phyloP scores from a whole-genome alignment of 345 rosid species.

The Eucalyptus pauciflora region DNA sequence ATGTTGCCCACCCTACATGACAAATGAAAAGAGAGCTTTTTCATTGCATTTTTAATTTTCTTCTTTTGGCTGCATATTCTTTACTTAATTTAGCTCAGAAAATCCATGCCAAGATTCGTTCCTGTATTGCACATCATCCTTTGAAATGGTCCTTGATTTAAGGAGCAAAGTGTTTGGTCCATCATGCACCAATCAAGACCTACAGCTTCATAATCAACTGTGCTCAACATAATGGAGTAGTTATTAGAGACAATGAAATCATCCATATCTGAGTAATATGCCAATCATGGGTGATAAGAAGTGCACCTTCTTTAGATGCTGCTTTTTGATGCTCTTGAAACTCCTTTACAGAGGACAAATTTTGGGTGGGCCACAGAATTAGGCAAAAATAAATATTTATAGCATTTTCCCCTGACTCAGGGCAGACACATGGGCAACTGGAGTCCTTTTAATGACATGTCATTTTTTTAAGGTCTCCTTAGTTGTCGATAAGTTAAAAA shows the following conservation, averaged over 20 bases:
- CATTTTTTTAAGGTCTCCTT: background rate
- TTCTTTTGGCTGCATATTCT: background rate
- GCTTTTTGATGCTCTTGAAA: background rate
- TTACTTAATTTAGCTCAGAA: background rate
- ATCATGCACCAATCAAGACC: background rate
- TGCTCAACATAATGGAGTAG: background rate
- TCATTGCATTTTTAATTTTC: background rate
- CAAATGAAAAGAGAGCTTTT: background rate
- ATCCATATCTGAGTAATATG: background rate
- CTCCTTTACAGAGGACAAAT: background rate
- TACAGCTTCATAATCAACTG: background rate
- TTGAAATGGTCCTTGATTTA: background rate
- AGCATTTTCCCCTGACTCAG: background rate
- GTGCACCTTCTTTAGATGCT: background rate
- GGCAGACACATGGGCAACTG: background rate
- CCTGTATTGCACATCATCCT: background rate
- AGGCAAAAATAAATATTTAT: background rate
- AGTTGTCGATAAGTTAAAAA: background rate
- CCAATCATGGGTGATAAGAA: background rate
- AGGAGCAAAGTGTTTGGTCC: background rate
- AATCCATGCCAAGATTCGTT: background rate
- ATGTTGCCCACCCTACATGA: background rate
- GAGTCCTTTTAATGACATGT: background rate
- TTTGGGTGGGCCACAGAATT: background rate
- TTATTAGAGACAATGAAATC: background rate